Evolutionary conservation across 192 early-diverging fungal species (phyloP).

Genomic region (Backusella sp.): DNA sequence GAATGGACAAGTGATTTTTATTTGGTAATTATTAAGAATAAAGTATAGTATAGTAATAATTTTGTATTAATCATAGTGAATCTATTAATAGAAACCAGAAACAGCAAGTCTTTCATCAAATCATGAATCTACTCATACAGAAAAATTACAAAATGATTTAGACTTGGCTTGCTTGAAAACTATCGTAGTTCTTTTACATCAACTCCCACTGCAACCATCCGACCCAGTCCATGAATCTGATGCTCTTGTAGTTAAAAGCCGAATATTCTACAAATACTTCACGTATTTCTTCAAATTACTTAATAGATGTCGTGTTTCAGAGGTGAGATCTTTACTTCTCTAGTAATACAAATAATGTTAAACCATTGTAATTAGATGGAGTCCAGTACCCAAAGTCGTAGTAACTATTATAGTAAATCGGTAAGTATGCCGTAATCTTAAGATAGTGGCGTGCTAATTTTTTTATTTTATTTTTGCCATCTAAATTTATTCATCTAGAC

Average conservation of each 20-base stretch:
- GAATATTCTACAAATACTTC: constrained; percentile 71
- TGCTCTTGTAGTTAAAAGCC: constrained; percentile 54
- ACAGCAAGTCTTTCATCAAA: not conserved
- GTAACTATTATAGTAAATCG: not conserved
- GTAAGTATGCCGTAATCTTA: not conserved
- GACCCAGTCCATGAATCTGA: constrained; percentile 55
- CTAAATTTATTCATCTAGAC: constrained; percentile 23
- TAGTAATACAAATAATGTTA: constrained; percentile 1
- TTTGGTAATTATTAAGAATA: constrained; percentile 31
- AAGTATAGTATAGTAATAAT: not conserved
- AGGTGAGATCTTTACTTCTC: constrained; percentile 28
- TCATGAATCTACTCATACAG: constrained; percentile 34
- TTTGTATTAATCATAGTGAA: not conserved
- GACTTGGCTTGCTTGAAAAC: constrained; percentile 79
- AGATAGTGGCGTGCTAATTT: not conserved
- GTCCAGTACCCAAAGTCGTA: not conserved
- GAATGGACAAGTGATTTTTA: constrained; percentile 56
- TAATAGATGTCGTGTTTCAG: constrained; percentile 59
- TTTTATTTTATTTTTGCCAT: not conserved
- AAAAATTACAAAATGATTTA: constrained; percentile 66
- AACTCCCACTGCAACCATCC: constrained; percentile 66
- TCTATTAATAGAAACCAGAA: constrained; percentile 19
- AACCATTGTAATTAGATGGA: constrained; percentile 29
- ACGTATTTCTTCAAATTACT: constrained; percentile 74
- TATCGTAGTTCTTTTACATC: constrained; percentile 60